Conservation (phyloP, 1,139 yeast genomes). For the Nakaseomyces nivariensis region DNA sequence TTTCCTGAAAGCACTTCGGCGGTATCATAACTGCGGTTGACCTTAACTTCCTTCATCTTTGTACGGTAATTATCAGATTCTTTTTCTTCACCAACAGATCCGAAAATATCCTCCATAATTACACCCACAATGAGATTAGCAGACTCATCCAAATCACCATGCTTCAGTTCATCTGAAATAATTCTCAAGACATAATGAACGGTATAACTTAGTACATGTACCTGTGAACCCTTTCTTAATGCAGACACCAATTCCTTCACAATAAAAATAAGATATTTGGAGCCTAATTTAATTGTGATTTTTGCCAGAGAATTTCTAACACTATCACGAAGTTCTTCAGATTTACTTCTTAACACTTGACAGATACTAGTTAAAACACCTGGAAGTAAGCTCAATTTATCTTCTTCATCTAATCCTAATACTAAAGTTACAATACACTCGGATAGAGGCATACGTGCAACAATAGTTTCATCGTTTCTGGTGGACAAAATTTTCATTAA, state of each 20-base stretch:
- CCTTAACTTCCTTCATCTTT: conserved; percentile 83
- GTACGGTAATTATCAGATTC: conserved; percentile 88
- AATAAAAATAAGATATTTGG: conserved; percentile 63
- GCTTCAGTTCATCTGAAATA: conserved; percentile 38
- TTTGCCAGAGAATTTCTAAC: conserved; percentile 68
- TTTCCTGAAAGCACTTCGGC: conserved; percentile 67
- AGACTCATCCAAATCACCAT: conserved; percentile 71
- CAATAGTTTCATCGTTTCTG: conserved; percentile 71
- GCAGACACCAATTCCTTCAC: conserved; percentile 72
- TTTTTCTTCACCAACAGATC: conserved; percentile 87
- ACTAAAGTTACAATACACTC: conserved; percentile 71
- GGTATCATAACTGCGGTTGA: conserved; percentile 80
- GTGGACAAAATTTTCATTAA: conserved; percentile 48
- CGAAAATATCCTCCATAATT: conserved; percentile 88
- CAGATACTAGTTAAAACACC: conserved; percentile 77
- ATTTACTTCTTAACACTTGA: conserved; percentile 76
- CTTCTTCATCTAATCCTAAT: conserved; percentile 50
- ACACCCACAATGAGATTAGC: conserved; percentile 53
- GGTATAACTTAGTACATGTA: conserved; percentile 86
- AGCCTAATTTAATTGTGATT: conserved; percentile 57
- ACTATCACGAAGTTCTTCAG: conserved; percentile 83
- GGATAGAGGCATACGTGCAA: conserved; percentile 66
- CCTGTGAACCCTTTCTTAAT: conserved; percentile 80
- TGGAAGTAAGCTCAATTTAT: conserved; percentile 54
- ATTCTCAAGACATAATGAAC: conserved; percentile 61